Evolutionary conservation across 257 asterid genomes (phyloP).

Genomic region (Ligustrum vulgare): DNA sequence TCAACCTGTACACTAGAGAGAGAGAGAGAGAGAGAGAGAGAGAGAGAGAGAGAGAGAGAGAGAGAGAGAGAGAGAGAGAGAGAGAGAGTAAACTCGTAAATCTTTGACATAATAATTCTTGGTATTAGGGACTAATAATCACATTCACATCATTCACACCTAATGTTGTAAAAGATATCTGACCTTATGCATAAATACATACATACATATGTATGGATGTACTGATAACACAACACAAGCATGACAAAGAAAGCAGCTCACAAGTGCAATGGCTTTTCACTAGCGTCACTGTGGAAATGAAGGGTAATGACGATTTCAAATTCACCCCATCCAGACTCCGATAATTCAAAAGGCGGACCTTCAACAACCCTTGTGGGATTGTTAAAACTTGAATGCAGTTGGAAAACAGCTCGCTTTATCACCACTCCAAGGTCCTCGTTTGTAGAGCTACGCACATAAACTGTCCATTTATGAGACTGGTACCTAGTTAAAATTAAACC

Average conservation of each 20-base stretch:
- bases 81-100: neutral
- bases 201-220: neutral
- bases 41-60: no score
- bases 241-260: slow-evolving; percentile 51
- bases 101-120: neutral
- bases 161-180: neutral
- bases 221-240: neutral
- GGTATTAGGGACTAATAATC: neutral
- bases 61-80: no score
- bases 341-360: slow-evolving; percentile 77
- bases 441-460: slow-evolving; percentile 85
- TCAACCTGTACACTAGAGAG: neutral
- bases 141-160: neutral
- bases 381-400: slow-evolving; percentile 90
- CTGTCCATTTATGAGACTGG: slow-evolving; percentile 92
- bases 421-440: slow-evolving; percentile 88
- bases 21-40: no score
- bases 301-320: slow-evolving; percentile 91
- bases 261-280: slow-evolving; percentile 89
- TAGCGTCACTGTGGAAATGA: slow-evolving; percentile 72
- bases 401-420: slow-evolving; percentile 80
- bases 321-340: slow-evolving; percentile 99
- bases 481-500: slow-evolving; percentile 39
- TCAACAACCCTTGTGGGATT: slow-evolving; percentile 83
- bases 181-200: neutral